Conservation (phyloP, 352 stramenopile species). For the Phytophthora citricola region DNA sequence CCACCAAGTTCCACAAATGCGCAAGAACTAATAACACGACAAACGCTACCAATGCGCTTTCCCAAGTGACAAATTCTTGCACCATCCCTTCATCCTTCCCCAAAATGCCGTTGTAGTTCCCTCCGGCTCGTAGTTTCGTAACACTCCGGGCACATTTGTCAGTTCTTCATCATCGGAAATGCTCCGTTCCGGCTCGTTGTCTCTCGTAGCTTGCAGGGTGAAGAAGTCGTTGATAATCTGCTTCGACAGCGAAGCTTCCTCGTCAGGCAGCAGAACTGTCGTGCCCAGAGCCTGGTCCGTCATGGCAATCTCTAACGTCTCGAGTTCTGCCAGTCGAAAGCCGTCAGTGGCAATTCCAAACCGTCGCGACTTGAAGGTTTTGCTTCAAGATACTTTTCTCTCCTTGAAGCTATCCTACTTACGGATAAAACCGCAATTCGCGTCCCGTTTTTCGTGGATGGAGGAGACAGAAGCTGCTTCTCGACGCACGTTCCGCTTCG, state of each 20-base stretch:
- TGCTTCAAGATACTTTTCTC: slow-evolving; percentile 32
- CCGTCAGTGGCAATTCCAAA: slow-evolving; percentile 27
- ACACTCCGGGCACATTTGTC: neutral
- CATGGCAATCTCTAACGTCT: slow-evolving; percentile 1
- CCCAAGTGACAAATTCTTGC: slow-evolving; percentile 18
- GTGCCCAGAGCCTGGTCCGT: slow-evolving; percentile 24
- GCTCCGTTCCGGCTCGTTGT: neutral
- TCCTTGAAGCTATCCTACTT: slow-evolving; percentile 28
- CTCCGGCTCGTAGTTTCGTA: too few species aligned
- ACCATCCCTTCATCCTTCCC: neutral
- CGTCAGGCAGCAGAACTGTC: slow-evolving; percentile 24
- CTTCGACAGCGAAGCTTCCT: slow-evolving; percentile 31
- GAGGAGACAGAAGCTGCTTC: slow-evolving; percentile 8
- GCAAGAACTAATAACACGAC: slow-evolving; percentile 29
- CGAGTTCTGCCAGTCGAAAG: slow-evolving; percentile 28
- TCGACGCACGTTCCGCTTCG: slow-evolving; percentile 31
- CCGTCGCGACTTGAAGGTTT: slow-evolving; percentile 22
- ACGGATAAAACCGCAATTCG: slow-evolving; percentile 10
- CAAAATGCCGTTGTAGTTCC: neutral
- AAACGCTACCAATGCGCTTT: slow-evolving; percentile 17
- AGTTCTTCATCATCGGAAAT: slow-evolving; percentile 1
- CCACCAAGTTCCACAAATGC: slow-evolving; percentile 31
- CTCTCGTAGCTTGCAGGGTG: slow-evolving; percentile 2
- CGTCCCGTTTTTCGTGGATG: slow-evolving; percentile 30
- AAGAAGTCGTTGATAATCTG: slow-evolving; percentile 45